These are phyloP conservation scores for Isochrysis galbana DNA, from an alignment of 78 protist species.

Conservation along the genomic window DNA sequence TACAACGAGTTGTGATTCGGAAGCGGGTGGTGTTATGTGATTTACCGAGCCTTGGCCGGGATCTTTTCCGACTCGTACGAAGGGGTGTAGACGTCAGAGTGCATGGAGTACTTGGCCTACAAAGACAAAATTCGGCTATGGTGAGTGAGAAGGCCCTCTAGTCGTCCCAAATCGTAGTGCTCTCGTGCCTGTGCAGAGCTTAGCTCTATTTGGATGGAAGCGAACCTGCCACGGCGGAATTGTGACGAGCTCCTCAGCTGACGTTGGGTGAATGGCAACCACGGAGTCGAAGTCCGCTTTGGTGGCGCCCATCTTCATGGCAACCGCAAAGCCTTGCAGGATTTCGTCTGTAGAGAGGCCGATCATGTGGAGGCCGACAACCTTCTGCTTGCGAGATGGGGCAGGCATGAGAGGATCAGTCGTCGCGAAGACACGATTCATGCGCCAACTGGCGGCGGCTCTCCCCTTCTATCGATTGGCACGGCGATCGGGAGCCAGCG, in stretches of 20 bases:
- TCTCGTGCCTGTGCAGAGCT: too few species aligned
- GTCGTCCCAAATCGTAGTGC: background rate
- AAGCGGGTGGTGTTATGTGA: too few species aligned
- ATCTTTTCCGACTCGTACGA: background rate
- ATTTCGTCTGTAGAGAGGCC: slow-evolving; percentile 89
- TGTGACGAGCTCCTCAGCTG: slow-evolving; percentile 79
- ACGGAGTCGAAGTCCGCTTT: slow-evolving; percentile 72
- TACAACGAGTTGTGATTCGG: too few species aligned
- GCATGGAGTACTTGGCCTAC: background rate
- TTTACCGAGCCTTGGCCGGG: background rate
- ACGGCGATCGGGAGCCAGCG: too few species aligned
- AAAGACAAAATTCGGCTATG: background rate
- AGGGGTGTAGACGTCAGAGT: background rate
- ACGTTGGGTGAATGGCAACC: slow-evolving; percentile 88
- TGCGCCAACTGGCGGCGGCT: too few species aligned
- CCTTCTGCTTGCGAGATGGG: too few species aligned
- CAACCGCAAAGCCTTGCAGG: slow-evolving; percentile 64
- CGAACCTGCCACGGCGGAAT: slow-evolving; percentile 37
- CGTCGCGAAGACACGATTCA: too few species aligned
- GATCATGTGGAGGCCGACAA: slow-evolving; percentile 83
- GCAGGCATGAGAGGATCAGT: too few species aligned
- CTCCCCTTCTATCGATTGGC: too few species aligned
- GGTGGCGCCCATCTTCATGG: slow-evolving; percentile 53
- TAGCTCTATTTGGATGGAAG: background rate
- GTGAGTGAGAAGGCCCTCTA: background rate